A percentile compares a stretch with the other conserved stretches of the same genome.
phyloP scores from a whole-genome alignment of 768 basidiomycete genomes.

The Leccinum aurantiacum region DNA sequence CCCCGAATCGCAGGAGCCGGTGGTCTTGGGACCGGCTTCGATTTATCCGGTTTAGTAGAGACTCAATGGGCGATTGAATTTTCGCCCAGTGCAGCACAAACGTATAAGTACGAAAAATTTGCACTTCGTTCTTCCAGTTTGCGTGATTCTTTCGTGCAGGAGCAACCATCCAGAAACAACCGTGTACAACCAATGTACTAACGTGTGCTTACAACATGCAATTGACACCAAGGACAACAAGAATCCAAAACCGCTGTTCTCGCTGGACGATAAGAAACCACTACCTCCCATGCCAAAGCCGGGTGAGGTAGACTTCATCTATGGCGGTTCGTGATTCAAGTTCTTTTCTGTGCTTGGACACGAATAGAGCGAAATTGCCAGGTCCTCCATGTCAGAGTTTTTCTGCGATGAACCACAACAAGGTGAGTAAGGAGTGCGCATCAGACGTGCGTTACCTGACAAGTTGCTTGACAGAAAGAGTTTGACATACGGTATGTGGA shows the following conservation, averaged over 20 bases:
- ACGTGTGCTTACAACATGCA: constrained; percentile 57
- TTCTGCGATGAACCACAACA: constrained; percentile 59
- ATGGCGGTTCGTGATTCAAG: constrained; percentile 52
- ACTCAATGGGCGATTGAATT: constrained; percentile 72
- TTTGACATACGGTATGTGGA: constrained; percentile 56
- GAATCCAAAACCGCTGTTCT: constrained; percentile 38
- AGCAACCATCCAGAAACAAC: constrained; percentile 57
- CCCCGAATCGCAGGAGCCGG: constrained; percentile 56
- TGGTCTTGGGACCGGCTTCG: constrained; percentile 68
- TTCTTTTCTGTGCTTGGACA: not conserved
- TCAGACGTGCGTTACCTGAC: constrained; percentile 2
- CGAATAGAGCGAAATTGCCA: constrained; percentile 24
- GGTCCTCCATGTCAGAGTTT: constrained; percentile 81
- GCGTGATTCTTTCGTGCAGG: constrained; percentile 35
- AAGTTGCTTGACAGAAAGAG: constrained; percentile 39
- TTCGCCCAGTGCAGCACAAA: constrained; percentile 59
- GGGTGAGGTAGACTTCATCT: constrained; percentile 68
- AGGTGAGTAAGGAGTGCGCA: constrained; percentile 36
- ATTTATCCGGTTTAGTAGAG: constrained; percentile 58
- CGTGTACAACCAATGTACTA: constrained; percentile 68
- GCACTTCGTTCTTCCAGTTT: not conserved
- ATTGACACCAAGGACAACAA: constrained; percentile 47
- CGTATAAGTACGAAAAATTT: constrained; percentile 50
- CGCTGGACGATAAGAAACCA: constrained; percentile 40
- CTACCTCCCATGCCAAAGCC: constrained; percentile 52